Evolutionary conservation across 2,329 filamentous ascomycete genomes (phyloP).

Genomic region (Pseudogymnoascus sp.): DNA sequence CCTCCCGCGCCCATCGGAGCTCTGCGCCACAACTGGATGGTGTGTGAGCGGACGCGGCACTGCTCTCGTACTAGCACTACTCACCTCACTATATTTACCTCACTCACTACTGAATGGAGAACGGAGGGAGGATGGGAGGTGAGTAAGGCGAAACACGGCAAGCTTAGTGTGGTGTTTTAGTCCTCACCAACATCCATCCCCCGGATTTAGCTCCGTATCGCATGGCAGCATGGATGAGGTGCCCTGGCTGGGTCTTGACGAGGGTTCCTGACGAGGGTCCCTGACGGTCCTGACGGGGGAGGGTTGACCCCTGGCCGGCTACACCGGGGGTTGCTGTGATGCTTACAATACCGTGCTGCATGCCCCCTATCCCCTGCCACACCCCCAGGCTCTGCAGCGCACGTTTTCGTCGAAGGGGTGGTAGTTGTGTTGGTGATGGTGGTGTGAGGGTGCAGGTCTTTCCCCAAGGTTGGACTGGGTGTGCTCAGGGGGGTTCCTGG

Average conservation of each 20-base stretch:
- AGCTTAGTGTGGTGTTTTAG: neutral
- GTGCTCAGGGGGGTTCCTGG: neutral
- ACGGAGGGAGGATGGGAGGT: too few species aligned
- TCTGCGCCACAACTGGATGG: neutral
- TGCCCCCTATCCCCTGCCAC: too few species aligned
- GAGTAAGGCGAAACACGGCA: neutral
- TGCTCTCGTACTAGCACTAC: neutral
- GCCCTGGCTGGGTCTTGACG: too few species aligned
- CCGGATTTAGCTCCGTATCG: neutral
- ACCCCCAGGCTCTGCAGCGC: neutral
- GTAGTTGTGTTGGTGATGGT: neutral
- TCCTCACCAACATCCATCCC: neutral
- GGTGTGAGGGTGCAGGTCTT: neutral
- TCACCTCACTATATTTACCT: too few species aligned
- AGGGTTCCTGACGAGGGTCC: neutral
- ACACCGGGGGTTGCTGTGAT: neutral
- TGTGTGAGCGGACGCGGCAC: neutral
- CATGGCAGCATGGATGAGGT: neutral
- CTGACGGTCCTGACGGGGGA: neutral
- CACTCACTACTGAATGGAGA: neutral
- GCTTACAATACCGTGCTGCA: too few species aligned
- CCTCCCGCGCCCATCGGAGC: neutral
- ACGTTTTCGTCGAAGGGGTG: neutral
- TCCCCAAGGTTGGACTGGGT: neutral
- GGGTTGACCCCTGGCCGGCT: neutral